These are phyloP conservation scores for Colletotrichum sp. DNA, from an alignment of 2,329 filamentous ascomycete genomes.

Conservation along the genomic window DNA sequence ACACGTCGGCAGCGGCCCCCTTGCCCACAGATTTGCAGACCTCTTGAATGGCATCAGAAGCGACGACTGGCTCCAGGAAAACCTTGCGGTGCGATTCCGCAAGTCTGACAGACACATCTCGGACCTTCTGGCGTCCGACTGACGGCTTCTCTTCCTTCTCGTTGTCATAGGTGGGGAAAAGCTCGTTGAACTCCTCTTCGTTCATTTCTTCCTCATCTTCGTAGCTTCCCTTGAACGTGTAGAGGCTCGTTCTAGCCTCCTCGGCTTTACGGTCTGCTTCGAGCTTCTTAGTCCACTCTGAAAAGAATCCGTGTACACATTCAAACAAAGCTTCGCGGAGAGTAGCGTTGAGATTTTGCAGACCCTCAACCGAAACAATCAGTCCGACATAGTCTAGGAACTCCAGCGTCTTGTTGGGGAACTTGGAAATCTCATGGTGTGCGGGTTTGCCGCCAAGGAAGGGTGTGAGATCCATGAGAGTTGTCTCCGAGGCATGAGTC, in stretches of 20 bases:
- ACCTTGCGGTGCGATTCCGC: constrained; percentile 64
- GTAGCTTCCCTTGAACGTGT: constrained; percentile 79
- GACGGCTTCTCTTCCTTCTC: constrained; percentile 41
- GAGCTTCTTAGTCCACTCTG: constrained; percentile 80
- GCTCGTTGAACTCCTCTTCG: constrained; percentile 74
- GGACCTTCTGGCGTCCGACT: constrained; percentile 46
- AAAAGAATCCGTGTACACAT: constrained; percentile 75
- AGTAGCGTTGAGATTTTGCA: constrained; percentile 41
- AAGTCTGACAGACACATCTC: constrained; percentile 64
- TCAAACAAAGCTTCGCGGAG: constrained; percentile 64
- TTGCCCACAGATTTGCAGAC: constrained; percentile 50
- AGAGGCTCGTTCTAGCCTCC: constrained; percentile 76
- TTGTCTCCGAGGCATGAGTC: neutral
- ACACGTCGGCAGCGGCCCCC: constrained; percentile 33
- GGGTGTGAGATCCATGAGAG: constrained; percentile 53
- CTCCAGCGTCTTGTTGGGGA: constrained; percentile 45
- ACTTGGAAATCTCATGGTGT: constrained; percentile 12
- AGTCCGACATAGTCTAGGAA: constrained; percentile 54
- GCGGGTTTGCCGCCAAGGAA: constrained; percentile 55
- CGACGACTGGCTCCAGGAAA: constrained; percentile 48
- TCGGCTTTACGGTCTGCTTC: constrained; percentile 77
- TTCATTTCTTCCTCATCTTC: constrained; percentile 79
- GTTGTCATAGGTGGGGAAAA: constrained; percentile 82
- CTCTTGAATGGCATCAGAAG: constrained; percentile 45
- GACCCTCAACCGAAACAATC: constrained; percentile 52